Evolutionary conservation across 2,329 filamentous ascomycete genomes (phyloP).

Genomic region (Pseudogymnoascus sp.): DNA sequence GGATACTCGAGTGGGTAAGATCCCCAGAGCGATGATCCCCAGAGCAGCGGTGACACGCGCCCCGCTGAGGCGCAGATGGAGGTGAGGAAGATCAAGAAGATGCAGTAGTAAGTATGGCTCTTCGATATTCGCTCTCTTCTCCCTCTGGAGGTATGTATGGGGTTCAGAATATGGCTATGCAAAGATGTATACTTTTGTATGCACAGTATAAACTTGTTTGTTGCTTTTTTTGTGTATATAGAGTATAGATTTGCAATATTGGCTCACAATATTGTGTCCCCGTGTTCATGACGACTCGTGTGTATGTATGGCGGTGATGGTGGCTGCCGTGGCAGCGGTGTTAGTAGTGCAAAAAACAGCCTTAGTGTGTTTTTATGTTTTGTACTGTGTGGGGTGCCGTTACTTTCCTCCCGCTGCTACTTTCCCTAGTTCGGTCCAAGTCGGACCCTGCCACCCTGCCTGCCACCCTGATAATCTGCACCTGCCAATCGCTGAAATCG

Average conservation of each 20-base stretch:
- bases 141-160: not conserved
- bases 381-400: not conserved
- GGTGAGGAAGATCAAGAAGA: not conserved
- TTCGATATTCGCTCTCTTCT: not conserved
- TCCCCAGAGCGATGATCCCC: not conserved
- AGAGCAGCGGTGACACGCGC: conserved; percentile 2
- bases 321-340: not conserved
- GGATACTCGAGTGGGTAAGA: not conserved
- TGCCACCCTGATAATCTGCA: not conserved
- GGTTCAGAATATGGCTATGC: not conserved
- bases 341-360: not conserved
- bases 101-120: not conserved
- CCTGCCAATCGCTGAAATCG: not conserved
- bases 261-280: not conserved
- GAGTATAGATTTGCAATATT: not conserved
- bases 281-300: not conserved
- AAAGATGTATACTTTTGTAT: not conserved
- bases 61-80: not conserved
- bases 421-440: not conserved
- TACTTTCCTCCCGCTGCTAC: not conserved
- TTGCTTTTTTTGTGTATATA: not conserved
- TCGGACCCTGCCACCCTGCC: not conserved
- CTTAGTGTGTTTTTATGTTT: not conserved
- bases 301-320: not conserved
- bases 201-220: not conserved